Percentiles rank a stretch among this genome's conserved stretches.
Evolutionary conservation across 2,329 filamentous ascomycete species (phyloP).

Genomic region (Verticillium nonalfalfae): DNA sequence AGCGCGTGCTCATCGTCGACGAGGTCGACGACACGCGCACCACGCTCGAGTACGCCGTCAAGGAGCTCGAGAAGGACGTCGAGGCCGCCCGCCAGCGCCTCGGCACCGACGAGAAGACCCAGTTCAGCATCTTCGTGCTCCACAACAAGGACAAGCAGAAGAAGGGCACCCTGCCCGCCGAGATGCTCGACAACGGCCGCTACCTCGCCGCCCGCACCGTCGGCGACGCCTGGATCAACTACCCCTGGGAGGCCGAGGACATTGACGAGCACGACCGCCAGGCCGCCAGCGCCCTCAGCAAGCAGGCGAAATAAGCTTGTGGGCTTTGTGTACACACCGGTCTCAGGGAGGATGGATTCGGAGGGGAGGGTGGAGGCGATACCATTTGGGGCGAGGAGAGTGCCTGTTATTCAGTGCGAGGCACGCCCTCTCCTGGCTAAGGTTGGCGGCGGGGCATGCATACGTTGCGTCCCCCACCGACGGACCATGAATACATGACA

Average conservation of each 20-base stretch:
- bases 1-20: slow-evolving; percentile 87
- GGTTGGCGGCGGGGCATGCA: not conserved
- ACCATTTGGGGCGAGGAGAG: not conserved
- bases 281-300: slow-evolving; percentile 37
- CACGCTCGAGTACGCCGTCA: slow-evolving; percentile 88
- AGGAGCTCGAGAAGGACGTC: slow-evolving; percentile 92
- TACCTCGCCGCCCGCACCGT: slow-evolving; percentile 87
- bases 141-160: slow-evolving; percentile 99
- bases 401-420: slow-evolving; percentile 2
- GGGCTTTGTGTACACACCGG: no score
- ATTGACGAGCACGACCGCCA: slow-evolving; percentile 85
- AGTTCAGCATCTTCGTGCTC: slow-evolving; percentile 92
- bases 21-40: slow-evolving; percentile 95
- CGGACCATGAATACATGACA: not conserved
- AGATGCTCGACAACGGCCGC: slow-evolving; percentile 65
- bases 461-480: not conserved
- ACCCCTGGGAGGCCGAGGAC: slow-evolving; percentile 94
- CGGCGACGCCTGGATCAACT: slow-evolving; percentile 96
- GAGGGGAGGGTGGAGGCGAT: not conserved
- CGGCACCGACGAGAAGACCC: slow-evolving; percentile 64
- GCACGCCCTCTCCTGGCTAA: not conserved
- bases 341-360: slow-evolving; percentile 10
- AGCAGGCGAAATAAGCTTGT: slow-evolving; percentile 19
- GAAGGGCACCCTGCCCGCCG: slow-evolving; percentile 76
- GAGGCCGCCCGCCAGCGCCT: slow-evolving; percentile 69